A percentile compares a stretch with the other conserved stretches of the same genome.
phyloP scores from a whole-genome alignment of 192 early-diverging fungal species.

The Coemansia javaensis region DNA sequence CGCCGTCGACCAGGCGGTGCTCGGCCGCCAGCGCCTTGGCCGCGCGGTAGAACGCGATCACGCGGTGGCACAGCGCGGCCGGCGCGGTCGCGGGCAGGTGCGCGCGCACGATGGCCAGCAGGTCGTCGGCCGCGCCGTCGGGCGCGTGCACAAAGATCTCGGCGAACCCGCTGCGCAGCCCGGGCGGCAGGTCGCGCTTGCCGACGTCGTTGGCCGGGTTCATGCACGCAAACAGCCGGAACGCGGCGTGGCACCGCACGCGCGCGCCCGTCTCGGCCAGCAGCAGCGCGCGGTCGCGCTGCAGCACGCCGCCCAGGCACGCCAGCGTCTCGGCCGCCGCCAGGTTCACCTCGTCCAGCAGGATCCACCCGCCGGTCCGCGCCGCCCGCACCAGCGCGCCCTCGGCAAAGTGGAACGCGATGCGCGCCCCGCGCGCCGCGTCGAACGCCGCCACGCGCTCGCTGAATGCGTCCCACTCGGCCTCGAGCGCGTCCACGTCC shows the following conservation, averaged over 20 bases:
- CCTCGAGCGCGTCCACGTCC: slow-evolving; percentile 34
- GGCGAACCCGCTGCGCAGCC: slow-evolving; percentile 85
- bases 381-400: slow-evolving; percentile 89
- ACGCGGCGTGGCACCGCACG: slow-evolving; percentile 81
- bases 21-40: slow-evolving; percentile 65
- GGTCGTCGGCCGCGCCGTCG: slow-evolving; percentile 74
- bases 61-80: slow-evolving; percentile 45
- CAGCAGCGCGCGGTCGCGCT: slow-evolving; percentile 76
- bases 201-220: slow-evolving; percentile 98
- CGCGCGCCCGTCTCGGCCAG: slow-evolving; percentile 92
- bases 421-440: slow-evolving; percentile 52
- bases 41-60: slow-evolving; percentile 78
- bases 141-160: slow-evolving; percentile 94
- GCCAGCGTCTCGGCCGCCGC: slow-evolving; percentile 95
- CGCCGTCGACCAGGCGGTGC: slow-evolving; percentile 83
- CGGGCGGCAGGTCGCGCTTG: slow-evolving; percentile 90
- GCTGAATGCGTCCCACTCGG: slow-evolving; percentile 73
- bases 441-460: slow-evolving; percentile 63
- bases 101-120: slow-evolving; percentile 71
- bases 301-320: slow-evolving; percentile 81
- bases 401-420: slow-evolving; percentile 92
- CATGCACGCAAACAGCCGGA: slow-evolving; percentile 98
- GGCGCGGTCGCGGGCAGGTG: slow-evolving; percentile 59
- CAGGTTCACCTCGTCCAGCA: slow-evolving; percentile 97
- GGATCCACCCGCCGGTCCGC: slow-evolving; percentile 87